These are phyloP conservation scores for Phytophthora pistaciae DNA, from an alignment of 352 stramenopile genomes.

Conservation along the genomic window DNA sequence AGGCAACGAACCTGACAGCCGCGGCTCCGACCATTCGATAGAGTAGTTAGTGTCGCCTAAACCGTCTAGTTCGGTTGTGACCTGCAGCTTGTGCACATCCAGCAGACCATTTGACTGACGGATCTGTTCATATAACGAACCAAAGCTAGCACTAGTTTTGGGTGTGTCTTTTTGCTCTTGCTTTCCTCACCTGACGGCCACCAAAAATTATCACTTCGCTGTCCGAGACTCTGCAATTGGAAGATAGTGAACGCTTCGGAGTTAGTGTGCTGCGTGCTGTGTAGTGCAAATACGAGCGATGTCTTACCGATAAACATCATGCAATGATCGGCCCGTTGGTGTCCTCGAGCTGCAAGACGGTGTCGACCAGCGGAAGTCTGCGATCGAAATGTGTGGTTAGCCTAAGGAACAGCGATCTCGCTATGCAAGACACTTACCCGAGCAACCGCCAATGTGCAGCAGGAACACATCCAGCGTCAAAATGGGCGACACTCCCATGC, in stretches of 20 bases:
- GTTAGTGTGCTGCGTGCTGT: background rate
- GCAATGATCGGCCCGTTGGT: conserved; percentile 60
- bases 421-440: conserved; percentile 24
- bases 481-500: conserved; percentile 67
- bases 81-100: conserved; percentile 52
- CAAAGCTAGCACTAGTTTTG: background rate
- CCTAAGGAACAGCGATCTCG: background rate
- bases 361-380: conserved; percentile 68
- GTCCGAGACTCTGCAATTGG: conserved; percentile 40
- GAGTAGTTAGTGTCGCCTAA: conserved; percentile 20
- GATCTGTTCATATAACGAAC: conserved; percentile 45
- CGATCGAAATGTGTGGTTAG: background rate
- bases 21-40: conserved; percentile 51
- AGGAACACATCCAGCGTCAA: conserved; percentile 49
- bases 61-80: conserved; percentile 11
- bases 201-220: conserved; percentile 70
- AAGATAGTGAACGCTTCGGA: background rate
- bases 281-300: background rate
- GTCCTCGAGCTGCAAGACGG: conserved; percentile 25
- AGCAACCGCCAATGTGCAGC: conserved; percentile 48
- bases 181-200: conserved; percentile 58
- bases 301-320: conserved; percentile 60
- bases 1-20: conserved; percentile 47
- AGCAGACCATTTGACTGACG: conserved; percentile 70
- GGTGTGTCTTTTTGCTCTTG: background rate